phyloP scores from a whole-genome alignment of 2,329 filamentous ascomycete genomes.

The Trichoderma sp. region DNA sequence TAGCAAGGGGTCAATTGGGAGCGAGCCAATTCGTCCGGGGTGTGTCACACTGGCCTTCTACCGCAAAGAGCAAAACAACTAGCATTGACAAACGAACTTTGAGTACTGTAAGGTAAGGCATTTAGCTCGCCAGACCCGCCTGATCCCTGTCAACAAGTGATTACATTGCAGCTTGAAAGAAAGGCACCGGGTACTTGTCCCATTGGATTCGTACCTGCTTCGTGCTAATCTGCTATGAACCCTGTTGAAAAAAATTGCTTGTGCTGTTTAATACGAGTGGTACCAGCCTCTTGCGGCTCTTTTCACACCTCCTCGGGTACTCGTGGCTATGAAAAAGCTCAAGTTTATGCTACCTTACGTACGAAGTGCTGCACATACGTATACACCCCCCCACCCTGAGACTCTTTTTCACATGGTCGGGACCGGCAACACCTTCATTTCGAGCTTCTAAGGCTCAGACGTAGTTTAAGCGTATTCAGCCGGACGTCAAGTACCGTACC shows the following conservation, averaged over 20 bases:
- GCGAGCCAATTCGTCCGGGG: not conserved
- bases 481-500: not conserved
- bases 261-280: not conserved
- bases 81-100: not conserved
- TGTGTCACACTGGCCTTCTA: not conserved
- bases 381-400: not conserved
- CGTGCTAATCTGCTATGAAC: not conserved
- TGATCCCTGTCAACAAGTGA: not conserved
- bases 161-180: not conserved
- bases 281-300: not conserved
- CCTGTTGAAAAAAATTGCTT: not conserved
- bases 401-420: not conserved
- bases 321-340: not conserved
- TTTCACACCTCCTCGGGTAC: not conserved
- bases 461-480: not conserved
- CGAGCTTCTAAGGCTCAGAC: not conserved
- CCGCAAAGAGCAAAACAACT: not conserved
- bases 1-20: not conserved
- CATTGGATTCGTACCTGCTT: not conserved
- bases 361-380: too few relatives aligned
- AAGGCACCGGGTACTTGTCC: not conserved
- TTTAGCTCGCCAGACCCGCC: not conserved
- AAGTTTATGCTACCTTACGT: not conserved
- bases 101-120: not conserved
- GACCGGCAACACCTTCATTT: not conserved